Base-by-base conservation (phyloP, 192 early-diverging fungal genomes). In the Glomus cerebriforme region DNA sequence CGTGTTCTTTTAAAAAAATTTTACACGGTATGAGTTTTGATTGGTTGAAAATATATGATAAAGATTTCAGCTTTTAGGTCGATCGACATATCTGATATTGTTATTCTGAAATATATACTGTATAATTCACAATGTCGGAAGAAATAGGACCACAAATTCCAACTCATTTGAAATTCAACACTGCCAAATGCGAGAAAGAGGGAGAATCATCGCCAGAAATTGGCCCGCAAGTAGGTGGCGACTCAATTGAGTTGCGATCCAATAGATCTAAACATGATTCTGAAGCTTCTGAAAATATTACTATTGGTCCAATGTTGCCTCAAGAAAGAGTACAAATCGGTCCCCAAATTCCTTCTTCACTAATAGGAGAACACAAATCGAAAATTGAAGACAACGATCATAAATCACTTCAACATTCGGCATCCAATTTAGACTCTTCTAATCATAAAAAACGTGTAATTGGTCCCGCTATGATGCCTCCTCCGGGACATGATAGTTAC, bases 141-240 rank as follows among this genome's bases (percentile, higher is more conserved):
- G 49, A 65, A 34, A 74, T 87, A 43, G 86, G 86, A 66, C 86
- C 86, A 62, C 79, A 83, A 68, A 79, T 87, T 58, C 86, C 86
- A 8, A 82, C 74, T 43, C 82, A 85, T 39, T 59, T 87, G 8
- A 80, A 78, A 24, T 75, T 72, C 68, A 83, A 76, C 17, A 27
- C 26, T 34, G n/a, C 26, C 7, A 74, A 73, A 3, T 75, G 63
- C 15, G 60, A 75, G 15, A 79, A 82, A 47, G 65, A 81, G 35
- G 79, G 70, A 12, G n/a, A 7, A 35, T 0, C 19, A 43, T 2
- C 4, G 34, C 13, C 65, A 63, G 58, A 35, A 35, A 81, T 81
- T 54, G 81, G 68, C 0, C 79, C 79, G 2, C 29, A 80, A 47
- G n/a, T 69, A 5, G n/a, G 22, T 31, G 1, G 31, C 6, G 34